Conservation (phyloP, 2,329 filamentous ascomycete genomes). For the Alternaria angustiovoidea region DNA sequence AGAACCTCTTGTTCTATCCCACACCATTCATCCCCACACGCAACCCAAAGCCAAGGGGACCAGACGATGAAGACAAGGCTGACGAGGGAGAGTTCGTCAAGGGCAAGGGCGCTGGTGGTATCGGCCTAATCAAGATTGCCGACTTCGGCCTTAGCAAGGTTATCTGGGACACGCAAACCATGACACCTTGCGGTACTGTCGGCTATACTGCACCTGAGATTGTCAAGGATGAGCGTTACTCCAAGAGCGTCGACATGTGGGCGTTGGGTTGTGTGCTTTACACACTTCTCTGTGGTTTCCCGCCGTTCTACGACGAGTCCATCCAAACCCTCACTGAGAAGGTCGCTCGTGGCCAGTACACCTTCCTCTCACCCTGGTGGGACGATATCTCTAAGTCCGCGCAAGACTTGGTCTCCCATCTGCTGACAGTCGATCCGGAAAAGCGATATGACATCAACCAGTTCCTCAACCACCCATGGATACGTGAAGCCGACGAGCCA, state of each 20-base stretch:
- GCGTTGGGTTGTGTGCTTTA: slow-evolving; percentile 96
- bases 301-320: slow-evolving; percentile 97
- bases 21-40: slow-evolving; percentile 82
- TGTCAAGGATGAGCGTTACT: slow-evolving; percentile 98
- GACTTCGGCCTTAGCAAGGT: slow-evolving; percentile 98
- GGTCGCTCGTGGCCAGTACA: slow-evolving; percentile 95
- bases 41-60: slow-evolving; percentile 78
- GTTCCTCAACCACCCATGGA: slow-evolving; percentile 95
- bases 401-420: slow-evolving; percentile 91
- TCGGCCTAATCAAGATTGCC: slow-evolving; percentile 95
- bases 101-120: slow-evolving; percentile 85
- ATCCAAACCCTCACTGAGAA: slow-evolving; percentile 98
- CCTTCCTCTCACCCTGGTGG: slow-evolving; percentile 99
- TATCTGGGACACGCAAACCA: slow-evolving; percentile 97
- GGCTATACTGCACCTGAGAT: slow-evolving; percentile 98
- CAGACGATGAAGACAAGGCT: slow-evolving; percentile 95
- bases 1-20: slow-evolving; percentile 94
- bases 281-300: slow-evolving; percentile 95
- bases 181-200: slow-evolving; percentile 98
- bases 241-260: slow-evolving; percentile 99
- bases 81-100: slow-evolving; percentile 93
- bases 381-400: slow-evolving; percentile 96
- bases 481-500: slow-evolving; percentile 73
- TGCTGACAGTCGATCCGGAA: slow-evolving; percentile 92
- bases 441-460: slow-evolving; percentile 93